Percentiles rank a stretch among this genome's conserved stretches.
Evolutionary conservation across 352 stramenopile species (phyloP).

Genomic region (Phytophthora lateralis): DNA sequence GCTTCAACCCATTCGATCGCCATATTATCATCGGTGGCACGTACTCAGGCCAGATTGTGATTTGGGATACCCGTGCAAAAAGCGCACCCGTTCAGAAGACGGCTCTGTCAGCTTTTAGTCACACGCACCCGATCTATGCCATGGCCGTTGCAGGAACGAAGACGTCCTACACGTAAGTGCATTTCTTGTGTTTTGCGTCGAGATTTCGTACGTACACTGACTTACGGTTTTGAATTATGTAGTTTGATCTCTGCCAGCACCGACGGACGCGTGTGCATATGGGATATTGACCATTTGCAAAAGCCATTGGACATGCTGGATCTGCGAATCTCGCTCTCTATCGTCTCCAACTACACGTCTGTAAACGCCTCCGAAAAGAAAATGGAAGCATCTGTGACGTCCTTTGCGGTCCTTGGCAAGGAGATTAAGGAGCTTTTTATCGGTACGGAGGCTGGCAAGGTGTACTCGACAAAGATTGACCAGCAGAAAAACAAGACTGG

Average conservation of each 20-base stretch:
- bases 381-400: constrained; percentile 85
- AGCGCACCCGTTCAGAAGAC: constrained; percentile 84
- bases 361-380: constrained; percentile 80
- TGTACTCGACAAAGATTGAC: constrained; percentile 80
- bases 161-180: constrained; percentile 76
- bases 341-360: constrained; percentile 74
- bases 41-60: constrained; percentile 86
- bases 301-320: constrained; percentile 86
- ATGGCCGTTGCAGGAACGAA: constrained; percentile 86
- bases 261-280: constrained; percentile 85
- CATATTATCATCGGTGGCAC: constrained; percentile 87
- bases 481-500: constrained; percentile 73
- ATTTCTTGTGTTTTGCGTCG: background rate
- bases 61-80: constrained; percentile 89
- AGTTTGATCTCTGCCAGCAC: constrained; percentile 88
- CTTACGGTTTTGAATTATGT: constrained; percentile 11
- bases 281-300: constrained; percentile 86
- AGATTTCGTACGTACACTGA: constrained; percentile 2
- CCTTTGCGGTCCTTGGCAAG: constrained; percentile 81
- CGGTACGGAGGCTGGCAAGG: constrained; percentile 79
- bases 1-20: constrained; percentile 88
- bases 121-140: constrained; percentile 89
- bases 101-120: constrained; percentile 74
- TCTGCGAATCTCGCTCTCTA: constrained; percentile 79
- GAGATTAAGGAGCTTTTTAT: constrained; percentile 88